Evolutionary conservation across 495 filamentous ascomycete species (phyloP), one percentile per base, ranked within the genome.

Genomic region (Hypoxylon cercidicola): DNA sequence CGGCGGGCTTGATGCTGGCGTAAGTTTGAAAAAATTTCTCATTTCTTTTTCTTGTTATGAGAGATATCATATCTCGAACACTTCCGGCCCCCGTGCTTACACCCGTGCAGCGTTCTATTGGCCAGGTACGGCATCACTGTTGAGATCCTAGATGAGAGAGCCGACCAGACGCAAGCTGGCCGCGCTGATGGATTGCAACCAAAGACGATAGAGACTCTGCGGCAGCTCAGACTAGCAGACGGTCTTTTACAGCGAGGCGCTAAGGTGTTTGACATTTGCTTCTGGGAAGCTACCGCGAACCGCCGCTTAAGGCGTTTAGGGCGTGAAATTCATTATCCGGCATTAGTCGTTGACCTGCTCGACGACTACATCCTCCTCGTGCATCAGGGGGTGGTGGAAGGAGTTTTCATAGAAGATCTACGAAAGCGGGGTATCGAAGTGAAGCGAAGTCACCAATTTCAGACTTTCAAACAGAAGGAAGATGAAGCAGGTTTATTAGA

Each of bases 381-480:
- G 9, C 89, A 92, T 65, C 89, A 92, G 73, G 89, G 89, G 10
- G 89, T 91, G 83, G 78, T 91, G 0, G 89, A 92, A 74, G 80
- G 84, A 41, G 60, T 89, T 10, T 85, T 92, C 68, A 79, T 90
- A 41, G 77, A 87, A 12, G 89, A 92, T 62, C 75, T 91, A 57
- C 74, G 76, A 46, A 77, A 81, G 55, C 78, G 86, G 46, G 86
- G 85, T n/a, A 69, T 85, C 15, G 75, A 79, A 20, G 84, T 90
- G 21, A 76, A 78, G 39, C 74, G 89, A 44, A 85, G 84, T 64
- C 84, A 80, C 30, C 75, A 77, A 15, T 90, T 89, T 54, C 76
- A 81, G 18, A 80, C 79, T 6, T 87, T 84, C 62, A 78, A 73
- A 12, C 59, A 53, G 28, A 44, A 58, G 37, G 51, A 63, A 41